phyloP scores from a whole-genome alignment of 139 green algal species.

The Auxenochlorella protothecoides region DNA sequence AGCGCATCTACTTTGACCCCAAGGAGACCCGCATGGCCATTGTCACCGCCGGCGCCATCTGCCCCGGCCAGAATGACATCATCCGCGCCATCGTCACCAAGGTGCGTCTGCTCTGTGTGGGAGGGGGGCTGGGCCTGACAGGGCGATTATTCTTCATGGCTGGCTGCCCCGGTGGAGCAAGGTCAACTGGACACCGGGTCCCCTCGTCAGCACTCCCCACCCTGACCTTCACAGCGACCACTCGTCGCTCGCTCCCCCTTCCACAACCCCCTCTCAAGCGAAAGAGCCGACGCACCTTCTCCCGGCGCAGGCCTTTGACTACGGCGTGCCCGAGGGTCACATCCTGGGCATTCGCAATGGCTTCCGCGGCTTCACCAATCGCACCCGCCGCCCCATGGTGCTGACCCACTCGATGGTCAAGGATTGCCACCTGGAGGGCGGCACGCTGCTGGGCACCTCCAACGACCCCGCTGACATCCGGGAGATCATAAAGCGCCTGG shows the following conservation, averaged over 20 bases:
- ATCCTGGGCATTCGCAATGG: slow-evolving; percentile 85
- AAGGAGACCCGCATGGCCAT: slow-evolving; percentile 51
- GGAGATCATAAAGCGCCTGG: slow-evolving; percentile 89
- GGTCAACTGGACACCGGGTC: too few relatives aligned
- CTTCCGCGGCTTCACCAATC: slow-evolving; percentile 74
- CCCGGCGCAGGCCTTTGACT: slow-evolving; percentile 42
- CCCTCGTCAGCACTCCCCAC: too few relatives aligned
- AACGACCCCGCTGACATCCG: slow-evolving; percentile 77
- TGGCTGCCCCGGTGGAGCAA: too few relatives aligned
- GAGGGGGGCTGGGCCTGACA: too few relatives aligned
- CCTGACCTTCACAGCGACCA: neutral
- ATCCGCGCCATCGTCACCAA: slow-evolving; percentile 77
- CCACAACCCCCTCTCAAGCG: neutral
- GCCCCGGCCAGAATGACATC: slow-evolving; percentile 95
- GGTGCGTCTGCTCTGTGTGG: slow-evolving; percentile 14
- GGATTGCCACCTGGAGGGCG: slow-evolving; percentile 90
- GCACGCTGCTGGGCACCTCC: slow-evolving; percentile 90
- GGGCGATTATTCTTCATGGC: neutral
- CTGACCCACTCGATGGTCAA: slow-evolving; percentile 76
- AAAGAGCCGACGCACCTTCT: neutral
- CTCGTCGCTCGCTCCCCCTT: neutral
- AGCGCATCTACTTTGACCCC: slow-evolving; percentile 77
- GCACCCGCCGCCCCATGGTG: slow-evolving; percentile 54
- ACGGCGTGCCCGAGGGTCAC: slow-evolving; percentile 76
- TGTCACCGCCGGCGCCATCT: slow-evolving; percentile 94